Evolutionary conservation across 2,329 filamentous ascomycete species (phyloP).

Genomic region (Colletotrichum magnum): DNA sequence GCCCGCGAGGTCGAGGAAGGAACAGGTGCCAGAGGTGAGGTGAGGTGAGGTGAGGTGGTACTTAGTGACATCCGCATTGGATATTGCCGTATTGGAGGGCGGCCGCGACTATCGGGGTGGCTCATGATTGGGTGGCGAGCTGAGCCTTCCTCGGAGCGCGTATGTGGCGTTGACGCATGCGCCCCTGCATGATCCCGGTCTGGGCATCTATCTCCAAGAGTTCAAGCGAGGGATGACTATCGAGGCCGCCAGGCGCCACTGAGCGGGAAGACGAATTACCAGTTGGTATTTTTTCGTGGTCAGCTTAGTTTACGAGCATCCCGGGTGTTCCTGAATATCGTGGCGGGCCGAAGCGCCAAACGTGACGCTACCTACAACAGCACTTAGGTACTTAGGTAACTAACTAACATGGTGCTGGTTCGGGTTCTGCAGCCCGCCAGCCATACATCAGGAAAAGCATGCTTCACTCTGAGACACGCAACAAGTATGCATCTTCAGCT

Average conservation of each 20-base stretch:
- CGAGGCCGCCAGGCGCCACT: conserved; percentile 13
- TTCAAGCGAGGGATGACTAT: neutral
- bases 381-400: too few species aligned
- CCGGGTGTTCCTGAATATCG: neutral
- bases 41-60: too few species aligned
- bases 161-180: neutral
- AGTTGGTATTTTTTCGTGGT: neutral
- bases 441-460: too few species aligned
- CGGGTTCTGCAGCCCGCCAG: too few species aligned
- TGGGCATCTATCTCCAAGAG: neutral
- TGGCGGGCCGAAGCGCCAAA: conserved; percentile 2
- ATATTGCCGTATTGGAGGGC: neutral
- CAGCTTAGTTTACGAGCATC: neutral
- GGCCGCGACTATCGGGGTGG: conserved; percentile 2
- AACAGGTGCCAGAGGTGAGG: too few species aligned
- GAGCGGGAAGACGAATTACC: too few species aligned
- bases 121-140: conserved; percentile 28
- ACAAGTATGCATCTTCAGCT: too few species aligned
- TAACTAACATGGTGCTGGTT: too few species aligned
- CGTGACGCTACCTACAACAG: neutral
- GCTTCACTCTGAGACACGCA: too few species aligned
- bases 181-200: conserved; percentile 1
- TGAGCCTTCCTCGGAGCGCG: conserved; percentile 16
- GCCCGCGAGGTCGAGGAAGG: too few species aligned
- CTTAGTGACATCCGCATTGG: too few species aligned